Evolutionary conservation across 371 early-diverging fungal genomes (phyloP).

Genomic region (Mortierella sp.): DNA sequence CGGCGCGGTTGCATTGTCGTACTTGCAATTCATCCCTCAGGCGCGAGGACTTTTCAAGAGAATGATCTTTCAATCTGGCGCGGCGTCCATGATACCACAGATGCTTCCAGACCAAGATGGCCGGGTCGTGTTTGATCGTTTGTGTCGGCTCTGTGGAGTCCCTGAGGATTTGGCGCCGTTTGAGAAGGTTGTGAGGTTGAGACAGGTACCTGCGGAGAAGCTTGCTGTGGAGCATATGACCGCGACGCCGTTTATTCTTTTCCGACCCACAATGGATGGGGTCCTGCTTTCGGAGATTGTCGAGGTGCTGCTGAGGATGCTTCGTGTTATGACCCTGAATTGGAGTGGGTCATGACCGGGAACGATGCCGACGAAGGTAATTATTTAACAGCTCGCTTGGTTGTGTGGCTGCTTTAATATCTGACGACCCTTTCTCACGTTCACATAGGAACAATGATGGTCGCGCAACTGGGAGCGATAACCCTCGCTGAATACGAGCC

Average conservation of each 20-base stretch:
- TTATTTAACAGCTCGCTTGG: not conserved
- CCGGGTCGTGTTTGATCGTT: slow-evolving; percentile 19
- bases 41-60: slow-evolving; percentile 31
- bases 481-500: not conserved
- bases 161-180: not conserved
- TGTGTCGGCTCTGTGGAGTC: slow-evolving; percentile 7
- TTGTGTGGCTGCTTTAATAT: not conserved
- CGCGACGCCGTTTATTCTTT: slow-evolving; percentile 1
- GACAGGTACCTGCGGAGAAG: slow-evolving; percentile 4
- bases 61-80: slow-evolving; percentile 45
- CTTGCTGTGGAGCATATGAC: slow-evolving; percentile 10
- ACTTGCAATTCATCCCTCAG: slow-evolving; percentile 18
- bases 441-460: slow-evolving; percentile 13
- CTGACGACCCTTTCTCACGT: not conserved
- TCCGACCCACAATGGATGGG: slow-evolving; percentile 23
- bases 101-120: slow-evolving; percentile 16
- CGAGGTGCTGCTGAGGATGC: not conserved
- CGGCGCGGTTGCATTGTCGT: slow-evolving; percentile 52
- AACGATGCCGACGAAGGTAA: slow-evolving; percentile 26
- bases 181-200: slow-evolving; percentile 22
- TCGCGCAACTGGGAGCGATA: not conserved
- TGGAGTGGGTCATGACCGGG: slow-evolving; percentile 30
- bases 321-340: not conserved
- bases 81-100: not conserved
- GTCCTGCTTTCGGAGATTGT: slow-evolving; percentile 13